Percentiles rank a stretch among this genome's conserved stretches.
Evolutionary conservation across 164 flowering plant genomes (phyloP).

Genomic region (grape (Vitis vinifera)): ASM3070453v1 NC_081814.1:8199001-8199500

Average conservation of each 20-base stretch:
- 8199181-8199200: conserved; percentile 41
- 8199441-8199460: conserved; percentile 4
- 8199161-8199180: conserved; percentile 5
- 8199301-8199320: conserved; percentile 1
- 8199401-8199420: background rate
- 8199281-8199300: conserved; percentile 8
- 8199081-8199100: background rate
- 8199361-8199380: conserved; percentile 24
- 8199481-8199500: background rate
- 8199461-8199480: background rate
- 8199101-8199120: background rate
- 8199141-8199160: conserved; percentile 16
- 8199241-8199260: conserved; percentile 2
- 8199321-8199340: conserved; percentile 5
- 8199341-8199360: conserved; percentile 8
- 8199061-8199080: no score
- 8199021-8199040: no score
- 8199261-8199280: background rate
- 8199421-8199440: background rate
- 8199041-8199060: no score
- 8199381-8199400: background rate
- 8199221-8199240: conserved; percentile 31
- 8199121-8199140: conserved; percentile 5
- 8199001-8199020: no score
- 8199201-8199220: conserved; percentile 53